Base-by-base conservation (phyloP, 1,284 basidiomycete genomes). In the Acaromyces ingoldii region DNA sequence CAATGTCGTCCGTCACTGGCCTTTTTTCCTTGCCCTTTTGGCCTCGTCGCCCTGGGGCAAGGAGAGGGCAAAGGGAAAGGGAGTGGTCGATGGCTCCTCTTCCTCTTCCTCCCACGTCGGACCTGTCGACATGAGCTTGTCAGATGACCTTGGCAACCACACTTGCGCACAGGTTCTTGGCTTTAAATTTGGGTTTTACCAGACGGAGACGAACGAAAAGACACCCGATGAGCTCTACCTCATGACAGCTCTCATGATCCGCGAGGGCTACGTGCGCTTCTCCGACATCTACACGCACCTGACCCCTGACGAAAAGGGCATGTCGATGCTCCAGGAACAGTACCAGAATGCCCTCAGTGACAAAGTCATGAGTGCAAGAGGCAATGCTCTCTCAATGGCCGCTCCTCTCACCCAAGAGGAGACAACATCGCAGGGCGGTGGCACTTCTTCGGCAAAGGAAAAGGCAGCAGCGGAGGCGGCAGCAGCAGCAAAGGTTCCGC, bases 151-250 rank as follows among this genome's bases (percentile, higher is more conserved):
- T 81, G 87, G 53, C 79, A 83, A 70, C 34, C 46, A 43, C 1
- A 64, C 60, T 13, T 79, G 93, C 58, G 87, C 89, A 7, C 90
- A 96, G 76, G 86, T 97, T 1, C 79, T 99, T 11, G 93, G 93
- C 19, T 97, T 97, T 82, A 97, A 98, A 75, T 95, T 95, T 70
- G 81, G 82, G 9, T 85, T 87, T 76, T 96, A 93, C 76, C 85
- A 90, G 77, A 59, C 72, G 65, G 75, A 49, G 11, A 29, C 38
- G 2, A 19, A 34, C 82, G 87, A 77, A 60, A 77, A 37, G 65
- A 82, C 84, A 0, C 88, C 90, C 0, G 83, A 82, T 54, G 85
- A 83, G 55, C 79, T 98, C 15, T 88, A 88, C 67, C 80, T 91
- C 41, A 82, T 87, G 29, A 84, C 91, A 0, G 93, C 92, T 3